A percentile compares a stretch with the other conserved stretches of the same genome.
Conservation (phyloP, 2,329 filamentous ascomycete species). For the Phoma herbarum region DNA sequence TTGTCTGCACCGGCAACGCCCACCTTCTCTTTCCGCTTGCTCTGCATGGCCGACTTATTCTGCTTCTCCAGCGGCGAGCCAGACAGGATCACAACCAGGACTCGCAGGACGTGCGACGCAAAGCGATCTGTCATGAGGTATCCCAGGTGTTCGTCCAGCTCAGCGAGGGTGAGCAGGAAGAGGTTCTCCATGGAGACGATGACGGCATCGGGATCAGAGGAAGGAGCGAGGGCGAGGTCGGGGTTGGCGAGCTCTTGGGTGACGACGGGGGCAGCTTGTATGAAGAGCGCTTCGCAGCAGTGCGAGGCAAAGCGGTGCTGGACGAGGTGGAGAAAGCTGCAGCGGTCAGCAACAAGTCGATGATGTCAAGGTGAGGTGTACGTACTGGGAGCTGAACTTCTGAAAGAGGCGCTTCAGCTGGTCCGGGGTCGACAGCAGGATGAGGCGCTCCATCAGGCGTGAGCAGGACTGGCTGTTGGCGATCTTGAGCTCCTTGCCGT, state of each 20-base stretch:
- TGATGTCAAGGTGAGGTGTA: conserved; percentile 22
- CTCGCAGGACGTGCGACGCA: conserved; percentile 88
- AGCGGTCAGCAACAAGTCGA: conserved; percentile 22
- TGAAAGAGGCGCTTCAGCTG: conserved; percentile 90
- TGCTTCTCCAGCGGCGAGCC: conserved; percentile 78
- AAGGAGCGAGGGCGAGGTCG: conserved; percentile 53
- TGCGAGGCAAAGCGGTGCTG: conserved; percentile 97
- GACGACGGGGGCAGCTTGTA: conserved; percentile 80
- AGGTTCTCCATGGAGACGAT: conserved; percentile 79
- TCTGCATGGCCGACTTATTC: conserved; percentile 77
- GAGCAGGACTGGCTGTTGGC: conserved; percentile 97
- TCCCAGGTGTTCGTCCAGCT: conserved; percentile 84
- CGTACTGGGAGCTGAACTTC: conserved; percentile 80
- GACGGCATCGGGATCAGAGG: conserved; percentile 60
- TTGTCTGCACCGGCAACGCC: conserved; percentile 60
- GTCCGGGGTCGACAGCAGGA: conserved; percentile 76
- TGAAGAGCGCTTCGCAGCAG: conserved; percentile 93
- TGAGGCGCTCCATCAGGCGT: conserved; percentile 88
- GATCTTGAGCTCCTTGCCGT: conserved; percentile 93
- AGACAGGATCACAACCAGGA: conserved; percentile 84
- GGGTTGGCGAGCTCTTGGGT: conserved; percentile 72
- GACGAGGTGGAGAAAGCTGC: conserved; percentile 81
- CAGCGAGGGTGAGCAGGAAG: conserved; percentile 83
- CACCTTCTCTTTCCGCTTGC: conserved; percentile 90
- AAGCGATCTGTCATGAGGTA: conserved; percentile 87